These are phyloP conservation scores for Podospora fimiseda DNA, from an alignment of 495 filamentous ascomycete genomes.

Conservation along the genomic window DNA sequence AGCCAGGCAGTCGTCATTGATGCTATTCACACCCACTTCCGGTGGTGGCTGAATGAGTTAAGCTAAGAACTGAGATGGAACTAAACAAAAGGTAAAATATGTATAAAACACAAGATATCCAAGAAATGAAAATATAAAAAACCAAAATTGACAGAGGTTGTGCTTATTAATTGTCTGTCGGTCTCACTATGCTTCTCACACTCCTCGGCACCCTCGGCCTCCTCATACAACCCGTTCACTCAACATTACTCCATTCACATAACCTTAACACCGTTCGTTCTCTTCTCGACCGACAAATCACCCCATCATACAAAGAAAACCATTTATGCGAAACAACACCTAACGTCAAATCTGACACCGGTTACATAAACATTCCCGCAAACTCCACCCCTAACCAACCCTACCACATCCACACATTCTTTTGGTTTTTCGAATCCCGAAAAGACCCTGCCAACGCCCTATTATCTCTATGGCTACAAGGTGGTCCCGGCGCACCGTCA, in stretches of 20 bases:
- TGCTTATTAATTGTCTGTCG: too few relatives aligned
- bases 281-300: background rate
- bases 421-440: conserved; percentile 67
- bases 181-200: too few relatives aligned
- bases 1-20: too few relatives aligned
- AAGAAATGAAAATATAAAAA: too few relatives aligned
- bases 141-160: too few relatives aligned
- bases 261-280: background rate
- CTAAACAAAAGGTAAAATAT: too few relatives aligned
- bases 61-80: too few relatives aligned
- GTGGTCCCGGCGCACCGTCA: conserved; percentile 56
- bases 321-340: conserved; percentile 24
- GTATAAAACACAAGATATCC: too few relatives aligned
- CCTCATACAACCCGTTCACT: background rate
- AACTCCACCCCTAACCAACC: conserved; percentile 28
- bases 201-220: background rate
- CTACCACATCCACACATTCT: conserved; percentile 69
- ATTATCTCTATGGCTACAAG: conserved; percentile 59
- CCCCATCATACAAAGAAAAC: conserved; percentile 9
- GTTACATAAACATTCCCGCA: conserved; percentile 39
- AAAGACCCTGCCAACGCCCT: conserved; percentile 49
- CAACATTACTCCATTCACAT: background rate
- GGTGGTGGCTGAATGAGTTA: too few relatives aligned
- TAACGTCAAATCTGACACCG: conserved; percentile 37
- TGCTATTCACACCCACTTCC: too few relatives aligned